Evolutionary conservation across 1,284 basidiomycete species (phyloP).

Genomic region (Cryptococcus deneoformans): DNA sequence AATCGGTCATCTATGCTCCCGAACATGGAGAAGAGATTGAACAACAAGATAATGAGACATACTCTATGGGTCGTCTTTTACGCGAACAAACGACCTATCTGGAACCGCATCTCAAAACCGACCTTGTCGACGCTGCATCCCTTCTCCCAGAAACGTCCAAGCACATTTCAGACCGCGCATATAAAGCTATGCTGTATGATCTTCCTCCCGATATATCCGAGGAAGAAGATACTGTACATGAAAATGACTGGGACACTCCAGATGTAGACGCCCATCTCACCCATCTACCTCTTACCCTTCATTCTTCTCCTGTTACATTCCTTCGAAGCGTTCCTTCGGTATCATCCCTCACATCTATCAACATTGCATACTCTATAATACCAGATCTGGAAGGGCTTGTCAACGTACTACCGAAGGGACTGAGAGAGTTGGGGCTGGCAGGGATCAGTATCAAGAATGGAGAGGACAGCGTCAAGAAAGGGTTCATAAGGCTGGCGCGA

Average conservation of each 20-base stretch:
- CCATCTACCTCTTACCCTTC: slow-evolving; percentile 27
- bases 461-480: slow-evolving; percentile 11
- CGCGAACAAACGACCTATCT: slow-evolving; percentile 29
- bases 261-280: neutral
- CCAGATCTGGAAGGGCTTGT: slow-evolving; percentile 26
- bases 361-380: slow-evolving; percentile 32
- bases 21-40: slow-evolving; percentile 1
- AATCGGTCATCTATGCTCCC: slow-evolving; percentile 6
- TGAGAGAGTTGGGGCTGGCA: slow-evolving; percentile 28
- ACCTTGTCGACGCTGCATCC: slow-evolving; percentile 19
- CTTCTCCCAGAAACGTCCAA: slow-evolving; percentile 8
- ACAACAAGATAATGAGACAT: neutral
- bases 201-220: neutral
- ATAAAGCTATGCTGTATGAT: slow-evolving; percentile 19
- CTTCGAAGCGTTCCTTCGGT: slow-evolving; percentile 18
- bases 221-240: neutral
- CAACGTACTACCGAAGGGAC: slow-evolving; percentile 16
- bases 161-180: slow-evolving; percentile 19
- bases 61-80: slow-evolving; percentile 24
- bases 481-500: slow-evolving; percentile 18
- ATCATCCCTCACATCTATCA: slow-evolving; percentile 28
- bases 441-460: slow-evolving; percentile 13
- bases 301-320: slow-evolving; percentile 24
- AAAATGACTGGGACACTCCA: slow-evolving; percentile 19
- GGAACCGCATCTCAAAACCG: slow-evolving; percentile 24